Conservation (phyloP, 139 green algal genomes). For the Haematococcus lacustris region DNA sequence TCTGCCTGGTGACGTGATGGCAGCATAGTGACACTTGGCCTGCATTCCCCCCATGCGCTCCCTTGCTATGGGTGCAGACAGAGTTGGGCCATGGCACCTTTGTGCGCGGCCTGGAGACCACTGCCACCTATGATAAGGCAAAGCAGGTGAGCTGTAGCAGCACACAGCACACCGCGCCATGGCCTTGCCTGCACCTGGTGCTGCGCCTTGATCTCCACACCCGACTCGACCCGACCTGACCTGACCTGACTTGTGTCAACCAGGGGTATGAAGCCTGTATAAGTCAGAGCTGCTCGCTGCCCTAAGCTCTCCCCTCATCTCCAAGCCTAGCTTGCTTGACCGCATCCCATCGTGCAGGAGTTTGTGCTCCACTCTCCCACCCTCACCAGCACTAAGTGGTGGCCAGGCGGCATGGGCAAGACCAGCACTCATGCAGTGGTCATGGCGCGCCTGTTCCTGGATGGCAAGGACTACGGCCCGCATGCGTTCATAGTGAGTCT, state of each 20-base stretch:
- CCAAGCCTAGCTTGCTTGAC: too few relatives aligned
- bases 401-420: conserved; percentile 85
- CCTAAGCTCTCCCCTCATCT: too few relatives aligned
- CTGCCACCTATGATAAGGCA: conserved; percentile 74
- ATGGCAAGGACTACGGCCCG: conserved; percentile 67
- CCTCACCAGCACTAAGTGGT: conserved; percentile 85
- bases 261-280: too few relatives aligned
- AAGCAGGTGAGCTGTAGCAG: background rate
- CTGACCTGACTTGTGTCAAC: too few relatives aligned
- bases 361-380: conserved; percentile 93
- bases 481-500: conserved; percentile 73
- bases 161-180: too few relatives aligned
- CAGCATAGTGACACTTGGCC: too few relatives aligned
- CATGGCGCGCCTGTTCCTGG: conserved; percentile 82
- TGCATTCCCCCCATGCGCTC: conserved; percentile 21
- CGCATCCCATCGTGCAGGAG: conserved; percentile 44
- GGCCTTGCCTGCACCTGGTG: background rate
- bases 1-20: too few relatives aligned
- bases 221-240: too few relatives aligned
- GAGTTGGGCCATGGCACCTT: conserved; percentile 95
- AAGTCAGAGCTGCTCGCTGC: too few relatives aligned
- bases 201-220: too few relatives aligned
- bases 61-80: too few relatives aligned
- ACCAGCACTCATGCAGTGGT: conserved; percentile 85
- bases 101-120: conserved; percentile 90